A percentile compares a stretch with the other conserved stretches of the same genome.
Evolutionary conservation across 2,329 filamentous ascomycete genomes (phyloP).

Genomic region (Pestalotiopsis fici): DNA sequence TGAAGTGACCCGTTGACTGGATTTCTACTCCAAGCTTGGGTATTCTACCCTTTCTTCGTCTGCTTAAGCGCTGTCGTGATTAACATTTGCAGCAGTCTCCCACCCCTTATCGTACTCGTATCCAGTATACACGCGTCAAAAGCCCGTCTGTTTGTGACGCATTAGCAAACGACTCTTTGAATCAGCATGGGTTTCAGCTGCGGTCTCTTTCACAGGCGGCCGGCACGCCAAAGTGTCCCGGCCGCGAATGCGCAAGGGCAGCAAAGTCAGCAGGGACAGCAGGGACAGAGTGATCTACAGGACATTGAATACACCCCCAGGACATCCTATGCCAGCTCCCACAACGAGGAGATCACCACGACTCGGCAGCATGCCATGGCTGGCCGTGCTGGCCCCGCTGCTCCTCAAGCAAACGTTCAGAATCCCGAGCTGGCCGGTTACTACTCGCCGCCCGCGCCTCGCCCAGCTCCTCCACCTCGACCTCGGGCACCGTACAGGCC

Average conservation of each 20-base stretch:
- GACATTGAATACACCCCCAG: constrained; percentile 24
- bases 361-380: background rate
- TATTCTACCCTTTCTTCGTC: too few relatives aligned
- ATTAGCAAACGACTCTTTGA: background rate
- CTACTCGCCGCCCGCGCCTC: constrained; percentile 19
- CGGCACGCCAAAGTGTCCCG: background rate
- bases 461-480: background rate
- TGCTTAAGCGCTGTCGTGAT: too few relatives aligned
- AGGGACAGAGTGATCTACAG: constrained; percentile 11
- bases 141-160: background rate
- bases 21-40: background rate
- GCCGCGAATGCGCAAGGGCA: background rate
- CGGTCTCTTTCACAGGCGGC: constrained; percentile 7
- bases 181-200: constrained; percentile 11
- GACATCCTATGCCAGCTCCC: constrained; percentile 19
- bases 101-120: too few relatives aligned
- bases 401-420: constrained; percentile 2
- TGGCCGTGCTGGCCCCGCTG: background rate
- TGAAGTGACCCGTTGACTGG: too few relatives aligned
- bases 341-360: constrained; percentile 1
- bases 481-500: background rate
- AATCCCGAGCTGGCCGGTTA: constrained; percentile 23
- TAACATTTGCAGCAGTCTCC: background rate
- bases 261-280: background rate
- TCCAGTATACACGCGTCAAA: background rate